Evolutionary conservation across 495 filamentous ascomycete species (phyloP), one percentile per base, ranked within the genome.

Genomic region (Daldinia vernicosa): DNA sequence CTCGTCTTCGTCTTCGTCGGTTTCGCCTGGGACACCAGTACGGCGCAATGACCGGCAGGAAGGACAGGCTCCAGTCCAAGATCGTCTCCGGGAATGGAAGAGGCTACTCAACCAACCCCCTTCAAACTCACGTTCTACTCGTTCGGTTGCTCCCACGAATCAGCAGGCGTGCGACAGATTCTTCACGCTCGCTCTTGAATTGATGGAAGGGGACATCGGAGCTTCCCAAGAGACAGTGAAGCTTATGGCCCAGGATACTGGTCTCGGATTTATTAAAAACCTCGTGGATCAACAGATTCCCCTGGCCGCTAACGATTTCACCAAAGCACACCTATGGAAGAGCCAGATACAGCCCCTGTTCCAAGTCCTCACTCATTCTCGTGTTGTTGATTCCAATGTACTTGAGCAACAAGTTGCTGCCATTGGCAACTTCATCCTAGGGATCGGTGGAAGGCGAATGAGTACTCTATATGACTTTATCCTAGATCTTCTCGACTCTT

Each of bases 181-280:
- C 60, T 81, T 83, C 68, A 55, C 71, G 30, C 60, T 78, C 4
- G 77, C 77, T 28, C 64, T 75, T 0, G 73, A 77, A 58, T 45
- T 82, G 27, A 75, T 80, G 63, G 78, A 77, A 27, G 75, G 76
- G 32, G 79, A 81, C 22, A 35, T 75, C 12, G 75, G 75, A 5
- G 76, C 59, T 30, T 70, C 65, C 19, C 80, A 82, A 37, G 74
- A 80, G 28, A 70, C 73, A 4, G 69, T 83, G 40, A 76, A 67
- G 55, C 61, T 77, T 3, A 67, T 83, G 54, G 76, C 77, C 8
- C 70, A 69, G 17, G 79, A 82, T 7, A 56, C 56, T 17, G 80
- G 81, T 6, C 77, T 82, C 4, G 66, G 15, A 11, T 77, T 76
- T 28, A 65, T 82, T 43, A 80, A 74, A 57, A 66, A 78, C 28